Conservation (phyloP, 1,139 yeast genomes). For the Chernovozyma aurita region DNA sequence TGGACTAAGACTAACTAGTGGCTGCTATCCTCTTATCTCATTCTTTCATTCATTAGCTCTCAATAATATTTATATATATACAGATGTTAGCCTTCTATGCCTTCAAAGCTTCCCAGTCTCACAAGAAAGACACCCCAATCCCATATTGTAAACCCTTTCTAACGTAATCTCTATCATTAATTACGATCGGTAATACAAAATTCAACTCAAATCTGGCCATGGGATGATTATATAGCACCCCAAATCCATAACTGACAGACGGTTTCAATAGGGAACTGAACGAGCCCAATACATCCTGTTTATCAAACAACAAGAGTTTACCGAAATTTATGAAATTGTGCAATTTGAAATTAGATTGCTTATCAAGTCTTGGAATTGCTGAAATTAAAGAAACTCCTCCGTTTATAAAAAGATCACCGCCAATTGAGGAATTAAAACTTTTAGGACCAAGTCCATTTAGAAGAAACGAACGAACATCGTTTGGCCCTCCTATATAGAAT, state of each 20-base stretch:
- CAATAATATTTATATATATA: too few relatives aligned
- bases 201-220: slow-evolving; percentile 89
- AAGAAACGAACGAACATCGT: slow-evolving; percentile 72
- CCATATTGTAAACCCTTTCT: slow-evolving; percentile 94
- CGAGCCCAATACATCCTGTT: slow-evolving; percentile 8
- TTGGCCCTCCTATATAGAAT: slow-evolving; percentile 67
- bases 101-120: too few relatives aligned
- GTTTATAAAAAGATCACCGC: slow-evolving; percentile 74
- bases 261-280: slow-evolving; percentile 16
- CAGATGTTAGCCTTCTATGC: too few relatives aligned
- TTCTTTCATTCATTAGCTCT: too few relatives aligned
- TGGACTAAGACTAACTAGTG: too few relatives aligned
- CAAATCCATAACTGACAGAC: slow-evolving; percentile 66
- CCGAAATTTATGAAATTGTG: slow-evolving; percentile 78
- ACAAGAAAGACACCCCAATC: slow-evolving; percentile 74
- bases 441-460: slow-evolving; percentile 87
- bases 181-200: slow-evolving; percentile 71
- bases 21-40: too few relatives aligned
- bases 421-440: slow-evolving; percentile 54
- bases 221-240: slow-evolving; percentile 79
- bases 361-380: slow-evolving; percentile 54
- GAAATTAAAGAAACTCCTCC: slow-evolving; percentile 69
- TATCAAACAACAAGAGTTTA: slow-evolving; percentile 46
- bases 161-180: slow-evolving; percentile 58
- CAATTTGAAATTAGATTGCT: slow-evolving; percentile 60